These are phyloP conservation scores for Eimeria praecox DNA, from an alignment of 169 alveolate species.

Conservation along the genomic window DNA sequence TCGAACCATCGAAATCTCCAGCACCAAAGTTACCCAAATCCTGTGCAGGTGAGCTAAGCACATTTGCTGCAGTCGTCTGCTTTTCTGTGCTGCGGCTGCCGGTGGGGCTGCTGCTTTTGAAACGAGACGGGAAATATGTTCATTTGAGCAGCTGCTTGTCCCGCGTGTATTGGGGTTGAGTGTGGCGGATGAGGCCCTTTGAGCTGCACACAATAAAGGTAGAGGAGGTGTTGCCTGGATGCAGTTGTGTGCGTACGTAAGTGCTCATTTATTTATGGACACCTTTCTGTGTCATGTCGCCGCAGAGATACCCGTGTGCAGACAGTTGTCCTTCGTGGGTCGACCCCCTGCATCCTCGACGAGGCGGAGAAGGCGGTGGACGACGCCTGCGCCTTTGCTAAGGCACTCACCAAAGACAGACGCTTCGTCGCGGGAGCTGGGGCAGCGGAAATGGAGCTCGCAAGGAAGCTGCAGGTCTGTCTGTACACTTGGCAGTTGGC, in stretches of 20 bases:
- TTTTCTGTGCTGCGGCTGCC: neutral
- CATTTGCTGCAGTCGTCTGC: constrained; percentile 1
- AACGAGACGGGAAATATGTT: neutral
- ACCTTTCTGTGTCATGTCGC: neutral
- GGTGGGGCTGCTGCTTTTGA: neutral
- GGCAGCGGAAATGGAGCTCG: constrained; percentile 85
- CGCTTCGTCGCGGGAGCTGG: constrained; percentile 87
- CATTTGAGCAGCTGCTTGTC: neutral
- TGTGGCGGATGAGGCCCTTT: neutral
- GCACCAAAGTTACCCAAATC: constrained; percentile 91
- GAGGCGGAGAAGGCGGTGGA: constrained; percentile 99
- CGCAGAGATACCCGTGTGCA: constrained; percentile 82
- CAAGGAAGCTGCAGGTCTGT: constrained; percentile 84
- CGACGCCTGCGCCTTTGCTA: constrained; percentile 94
- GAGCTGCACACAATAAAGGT: neutral
- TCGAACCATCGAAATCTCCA: constrained; percentile 95
- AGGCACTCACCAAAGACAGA: constrained; percentile 81
- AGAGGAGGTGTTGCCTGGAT: constrained; percentile 8
- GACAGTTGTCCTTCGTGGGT: constrained; percentile 91
- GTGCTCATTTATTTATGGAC: neutral
- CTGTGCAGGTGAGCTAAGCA: constrained; percentile 10
- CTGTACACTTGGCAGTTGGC: neutral
- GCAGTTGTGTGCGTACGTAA: neutral
- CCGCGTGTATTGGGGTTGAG: neutral
- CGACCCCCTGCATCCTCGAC: constrained; percentile 98